Conservation (phyloP, 129 eudicot genomes). For the Artemisia tridentata region DNA sequence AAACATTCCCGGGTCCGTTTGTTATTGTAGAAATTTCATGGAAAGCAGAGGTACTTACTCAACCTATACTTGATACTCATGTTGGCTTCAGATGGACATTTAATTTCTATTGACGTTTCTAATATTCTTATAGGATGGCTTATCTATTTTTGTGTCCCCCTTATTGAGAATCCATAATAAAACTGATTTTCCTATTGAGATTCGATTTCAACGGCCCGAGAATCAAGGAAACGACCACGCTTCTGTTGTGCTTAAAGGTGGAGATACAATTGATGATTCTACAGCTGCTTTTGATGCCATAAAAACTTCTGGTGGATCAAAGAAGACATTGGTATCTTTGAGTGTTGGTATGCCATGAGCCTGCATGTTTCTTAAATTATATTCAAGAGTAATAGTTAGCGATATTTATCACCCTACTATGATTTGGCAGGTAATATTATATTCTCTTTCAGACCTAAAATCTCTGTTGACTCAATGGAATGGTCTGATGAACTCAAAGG, state of each 20-base stretch:
- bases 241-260: slow-evolving; percentile 53
- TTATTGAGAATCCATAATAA: slow-evolving; percentile 65
- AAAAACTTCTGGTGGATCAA: slow-evolving; percentile 65
- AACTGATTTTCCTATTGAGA: slow-evolving; percentile 76
- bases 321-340: slow-evolving; percentile 67
- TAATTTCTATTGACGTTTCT: slow-evolving; percentile 6
- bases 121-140: slow-evolving; percentile 57
- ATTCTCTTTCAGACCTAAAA: slow-evolving; percentile 80
- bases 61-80: slow-evolving; percentile 9
- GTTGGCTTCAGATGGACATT: slow-evolving; percentile 1
- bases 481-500: slow-evolving; percentile 97
- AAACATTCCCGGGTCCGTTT: slow-evolving; percentile 80
- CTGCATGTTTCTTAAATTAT: neutral
- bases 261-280: slow-evolving; percentile 77
- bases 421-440: slow-evolving; percentile 72
- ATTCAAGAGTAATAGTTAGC: too few relatives aligned
- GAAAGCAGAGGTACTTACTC: slow-evolving; percentile 56
- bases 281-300: slow-evolving; percentile 79
- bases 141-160: slow-evolving; percentile 75
- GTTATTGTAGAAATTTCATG: slow-evolving; percentile 66
- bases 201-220: slow-evolving; percentile 77
- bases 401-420: too few relatives aligned
- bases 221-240: slow-evolving; percentile 58
- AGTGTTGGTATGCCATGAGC: slow-evolving; percentile 68
- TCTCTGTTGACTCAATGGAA: slow-evolving; percentile 48